A percentile compares a stretch with the other conserved stretches of the same genome.
Evolutionary conservation across 805 yeast genomes (phyloP).

Genomic region (Saccharomycopsis guyanensis): DNA sequence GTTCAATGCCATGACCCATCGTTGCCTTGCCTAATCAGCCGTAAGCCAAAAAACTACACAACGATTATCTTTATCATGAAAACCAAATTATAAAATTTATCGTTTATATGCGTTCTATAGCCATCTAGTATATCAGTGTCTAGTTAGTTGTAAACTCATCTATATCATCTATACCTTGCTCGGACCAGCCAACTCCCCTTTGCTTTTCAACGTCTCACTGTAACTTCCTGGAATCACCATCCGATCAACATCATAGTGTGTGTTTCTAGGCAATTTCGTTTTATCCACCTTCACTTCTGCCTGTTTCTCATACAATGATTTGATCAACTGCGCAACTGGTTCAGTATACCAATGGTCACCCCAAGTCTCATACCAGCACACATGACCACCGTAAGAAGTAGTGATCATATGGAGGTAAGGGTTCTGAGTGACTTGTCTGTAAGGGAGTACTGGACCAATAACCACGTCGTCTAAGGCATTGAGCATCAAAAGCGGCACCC

Average conservation of each 20-base stretch:
- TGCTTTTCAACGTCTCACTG: too few relatives aligned
- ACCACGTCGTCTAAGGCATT: conserved; percentile 72
- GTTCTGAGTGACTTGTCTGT: conserved; percentile 40
- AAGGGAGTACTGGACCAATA: conserved; percentile 49
- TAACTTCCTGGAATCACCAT: conserved; percentile 8
- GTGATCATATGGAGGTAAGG: conserved; percentile 53
- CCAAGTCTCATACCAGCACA: conserved; percentile 62
- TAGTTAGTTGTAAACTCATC: too few relatives aligned
- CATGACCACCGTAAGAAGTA: conserved; percentile 71
- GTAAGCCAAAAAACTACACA: too few relatives aligned
- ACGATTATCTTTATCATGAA: too few relatives aligned
- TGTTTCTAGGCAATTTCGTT: background rate
- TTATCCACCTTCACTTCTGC: conserved; percentile 1
- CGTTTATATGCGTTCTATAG: too few relatives aligned
- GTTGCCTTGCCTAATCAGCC: too few relatives aligned
- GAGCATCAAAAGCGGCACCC: conserved; percentile 58
- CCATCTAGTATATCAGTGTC: too few relatives aligned
- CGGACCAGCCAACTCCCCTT: too few relatives aligned
- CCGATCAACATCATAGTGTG: background rate
- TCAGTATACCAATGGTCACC: conserved; percentile 62
- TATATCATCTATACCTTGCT: too few relatives aligned
- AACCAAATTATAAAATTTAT: too few relatives aligned
- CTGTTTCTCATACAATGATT: conserved; percentile 28
- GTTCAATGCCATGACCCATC: too few relatives aligned
- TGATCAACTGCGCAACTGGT: conserved; percentile 40